phyloP scores from a whole-genome alignment of 805 yeast genomes.

The Naumovozyma castellii region DNA sequence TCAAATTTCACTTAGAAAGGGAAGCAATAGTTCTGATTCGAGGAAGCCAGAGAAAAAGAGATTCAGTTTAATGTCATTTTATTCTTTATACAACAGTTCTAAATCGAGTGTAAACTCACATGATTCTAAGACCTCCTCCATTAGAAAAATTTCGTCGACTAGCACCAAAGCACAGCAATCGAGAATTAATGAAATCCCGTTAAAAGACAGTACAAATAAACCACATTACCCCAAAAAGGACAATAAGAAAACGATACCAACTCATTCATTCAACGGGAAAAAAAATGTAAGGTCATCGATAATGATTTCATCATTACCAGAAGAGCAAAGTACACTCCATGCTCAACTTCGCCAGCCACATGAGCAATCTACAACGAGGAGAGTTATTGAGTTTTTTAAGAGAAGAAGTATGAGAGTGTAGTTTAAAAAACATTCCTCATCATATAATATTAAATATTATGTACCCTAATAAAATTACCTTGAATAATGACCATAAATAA shows the following conservation, averaged over 20 bases:
- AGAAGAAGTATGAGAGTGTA: conserved; percentile 41
- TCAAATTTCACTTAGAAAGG: no score
- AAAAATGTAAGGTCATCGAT: conserved; percentile 5
- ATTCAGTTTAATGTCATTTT: conserved; percentile 35
- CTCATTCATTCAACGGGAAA: not conserved
- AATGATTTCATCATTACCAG: conserved; percentile 4
- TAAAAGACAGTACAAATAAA: not conserved
- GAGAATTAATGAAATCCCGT: not conserved
- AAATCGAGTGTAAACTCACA: conserved; percentile 11
- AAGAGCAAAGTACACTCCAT: not conserved
- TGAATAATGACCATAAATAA: no score
- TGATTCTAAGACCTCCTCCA: not conserved
- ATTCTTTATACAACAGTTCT: conserved; percentile 19
- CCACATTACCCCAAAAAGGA: not conserved
- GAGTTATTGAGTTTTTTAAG: conserved; percentile 69
- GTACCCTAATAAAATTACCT: no score
- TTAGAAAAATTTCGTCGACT: not conserved
- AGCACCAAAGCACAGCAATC: not conserved
- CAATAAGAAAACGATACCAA: not conserved
- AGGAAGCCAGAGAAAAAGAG: no score
- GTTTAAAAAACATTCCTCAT: no score
- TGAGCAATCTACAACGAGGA: conserved; percentile 56
- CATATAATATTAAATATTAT: no score
- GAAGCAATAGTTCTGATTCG: no score
- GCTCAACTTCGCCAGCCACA: not conserved